Evolutionary conservation across 2,329 filamentous ascomycete genomes (phyloP), one percentile per base, ranked within the genome.

Genomic region (Hypoxylon sp.): DNA sequence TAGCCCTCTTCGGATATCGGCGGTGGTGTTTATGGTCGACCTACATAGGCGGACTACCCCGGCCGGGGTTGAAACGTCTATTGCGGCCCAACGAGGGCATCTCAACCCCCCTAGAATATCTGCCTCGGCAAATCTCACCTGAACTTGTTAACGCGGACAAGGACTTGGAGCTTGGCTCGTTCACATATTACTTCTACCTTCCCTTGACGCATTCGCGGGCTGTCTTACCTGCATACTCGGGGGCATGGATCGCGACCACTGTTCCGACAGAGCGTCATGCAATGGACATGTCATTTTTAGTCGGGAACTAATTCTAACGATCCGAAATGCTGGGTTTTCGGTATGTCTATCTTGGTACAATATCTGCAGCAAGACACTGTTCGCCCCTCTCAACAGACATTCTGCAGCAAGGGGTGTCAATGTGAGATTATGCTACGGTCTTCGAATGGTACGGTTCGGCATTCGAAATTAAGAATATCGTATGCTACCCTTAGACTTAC

Each of bases 41-140:
- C 17, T 59, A 51, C 32, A 17, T 59, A 45, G 36, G 53, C 56
- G 34, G 57, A 62, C 23, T 41, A 56, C 60, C 57, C 64, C 64
- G 49, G 60, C 38, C 50, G 36, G 23, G 60, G 41, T n/a, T 67
- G 63, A 69, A 69, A 67, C 63, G 34, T 25, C 19, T 11, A 53
- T 67, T 64, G 64, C 64, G 57, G 64, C 60, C 67, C 52, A 67
- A 69, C 58, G 67, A 69, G 52, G 49, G 49, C 43, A 67, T 67
- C 63, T 67, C 57, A 60, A 30, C 5, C 38, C 36, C 28, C 57
- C 49, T 2, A 23, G 38, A 38, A 19, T 14, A 46, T 46, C 28
- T 60, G 25, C 36, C 58, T 60, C 48, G 58, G 58, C 38, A 36
- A 46, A 46, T 45, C 41, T 10, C 45, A 46, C 58, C 49, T 32